Percentiles rank a stretch among this genome's conserved stretches.
These are phyloP conservation scores for Arabis hirsuta DNA, from an alignment of 345 rosid species.

Conservation along the genomic window DNA sequence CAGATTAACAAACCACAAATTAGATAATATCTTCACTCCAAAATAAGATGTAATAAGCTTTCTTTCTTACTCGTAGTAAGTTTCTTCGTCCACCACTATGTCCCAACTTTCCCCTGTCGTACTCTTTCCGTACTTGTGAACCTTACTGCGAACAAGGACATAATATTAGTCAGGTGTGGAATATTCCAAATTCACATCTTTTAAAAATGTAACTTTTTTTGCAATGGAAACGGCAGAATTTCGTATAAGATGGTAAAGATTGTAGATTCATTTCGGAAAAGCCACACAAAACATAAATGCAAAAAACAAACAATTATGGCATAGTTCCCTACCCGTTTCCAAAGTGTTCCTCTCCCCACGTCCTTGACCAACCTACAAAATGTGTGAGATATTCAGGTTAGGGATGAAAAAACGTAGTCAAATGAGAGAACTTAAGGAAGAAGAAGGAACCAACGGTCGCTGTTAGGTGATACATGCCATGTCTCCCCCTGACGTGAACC, in stretches of 20 bases:
- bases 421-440: background rate
- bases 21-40: background rate
- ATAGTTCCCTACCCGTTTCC: conserved; percentile 80
- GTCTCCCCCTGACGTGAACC: conserved; percentile 99
- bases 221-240: too few relatives aligned
- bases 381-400: conserved; percentile 15
- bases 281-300: background rate
- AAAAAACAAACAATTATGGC: background rate
- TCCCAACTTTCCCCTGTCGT: conserved; percentile 99
- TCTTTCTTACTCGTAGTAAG: conserved; percentile 80
- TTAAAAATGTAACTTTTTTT: too few relatives aligned
- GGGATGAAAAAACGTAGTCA: conserved; percentile 16
- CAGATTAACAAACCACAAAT: conserved; percentile 7
- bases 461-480: conserved; percentile 90
- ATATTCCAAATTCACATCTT: background rate
- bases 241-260: too few relatives aligned
- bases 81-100: conserved; percentile 90
- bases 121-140: conserved; percentile 97
- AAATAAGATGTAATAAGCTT: background rate
- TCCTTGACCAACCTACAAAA: conserved; percentile 89
- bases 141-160: conserved; percentile 61
- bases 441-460: conserved; percentile 63
- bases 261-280: background rate
- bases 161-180: conserved; percentile 18
- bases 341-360: conserved; percentile 98